phyloP scores from a whole-genome alignment of 2,329 filamentous ascomycete species.

The Exophiala alcalophila region DNA sequence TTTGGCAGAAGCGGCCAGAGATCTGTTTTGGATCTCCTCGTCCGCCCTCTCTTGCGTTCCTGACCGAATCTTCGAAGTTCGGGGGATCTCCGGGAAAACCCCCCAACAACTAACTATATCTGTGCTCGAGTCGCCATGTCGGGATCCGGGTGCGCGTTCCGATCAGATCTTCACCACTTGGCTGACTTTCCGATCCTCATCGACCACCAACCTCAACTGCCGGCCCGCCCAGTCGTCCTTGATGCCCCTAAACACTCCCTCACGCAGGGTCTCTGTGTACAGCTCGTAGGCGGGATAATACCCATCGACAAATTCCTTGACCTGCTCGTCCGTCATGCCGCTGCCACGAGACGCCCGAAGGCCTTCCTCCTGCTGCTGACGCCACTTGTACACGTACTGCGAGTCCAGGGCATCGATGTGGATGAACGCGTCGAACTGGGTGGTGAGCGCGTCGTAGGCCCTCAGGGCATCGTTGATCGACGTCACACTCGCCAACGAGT shows the following conservation, averaged over 20 bases:
- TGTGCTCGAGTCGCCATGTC: neutral
- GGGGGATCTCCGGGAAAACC: no score
- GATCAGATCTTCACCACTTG: conserved; percentile 54
- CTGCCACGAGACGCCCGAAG: conserved; percentile 64
- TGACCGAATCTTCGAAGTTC: no score
- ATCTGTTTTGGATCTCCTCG: no score
- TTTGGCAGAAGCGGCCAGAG: no score
- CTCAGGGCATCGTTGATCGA: conserved; percentile 59
- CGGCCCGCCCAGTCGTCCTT: conserved; percentile 43
- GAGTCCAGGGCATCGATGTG: conserved; percentile 71
- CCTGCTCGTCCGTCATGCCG: conserved; percentile 80
- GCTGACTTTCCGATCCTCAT: conserved; percentile 58
- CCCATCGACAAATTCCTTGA: conserved; percentile 70
- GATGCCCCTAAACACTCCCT: conserved; percentile 52
- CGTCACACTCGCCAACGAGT: conserved; percentile 55
- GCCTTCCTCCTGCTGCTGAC: conserved; percentile 72
- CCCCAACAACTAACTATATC: no score
- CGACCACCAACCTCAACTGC: conserved; percentile 63
- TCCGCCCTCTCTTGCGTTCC: no score
- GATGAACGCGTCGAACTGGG: conserved; percentile 60
- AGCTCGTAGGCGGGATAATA: conserved; percentile 73
- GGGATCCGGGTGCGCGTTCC: no score
- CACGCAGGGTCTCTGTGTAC: conserved; percentile 58
- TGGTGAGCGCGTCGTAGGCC: conserved; percentile 59
- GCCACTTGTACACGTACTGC: conserved; percentile 79